phyloP scores from a whole-genome alignment of 2,329 filamentous ascomycete genomes.

The Tolypocladium cylindrosporum region DNA sequence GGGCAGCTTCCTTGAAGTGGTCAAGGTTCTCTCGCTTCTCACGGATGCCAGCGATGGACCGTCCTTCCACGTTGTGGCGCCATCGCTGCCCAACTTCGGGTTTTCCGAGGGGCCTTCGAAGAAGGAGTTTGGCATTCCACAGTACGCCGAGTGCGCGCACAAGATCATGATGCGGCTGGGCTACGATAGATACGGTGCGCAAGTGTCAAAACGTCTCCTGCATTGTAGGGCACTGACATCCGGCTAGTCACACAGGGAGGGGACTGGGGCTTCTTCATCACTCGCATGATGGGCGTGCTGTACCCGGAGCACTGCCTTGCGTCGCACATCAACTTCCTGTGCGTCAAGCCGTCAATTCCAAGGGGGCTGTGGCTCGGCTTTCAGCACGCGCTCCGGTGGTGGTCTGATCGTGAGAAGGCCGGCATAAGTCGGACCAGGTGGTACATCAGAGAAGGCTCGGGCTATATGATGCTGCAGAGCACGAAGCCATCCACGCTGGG shows the following conservation, averaged over 20 bases:
- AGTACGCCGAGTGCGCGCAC: constrained; percentile 46
- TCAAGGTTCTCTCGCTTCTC: constrained; percentile 47
- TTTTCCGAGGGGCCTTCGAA: constrained; percentile 20
- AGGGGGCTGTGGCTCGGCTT: neutral
- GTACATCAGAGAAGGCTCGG: constrained; percentile 45
- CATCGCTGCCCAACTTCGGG: constrained; percentile 45
- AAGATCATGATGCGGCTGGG: constrained; percentile 60
- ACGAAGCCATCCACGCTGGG: constrained; percentile 67
- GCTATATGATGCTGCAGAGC: constrained; percentile 25
- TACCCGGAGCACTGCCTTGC: constrained; percentile 45
- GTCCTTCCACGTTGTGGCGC: constrained; percentile 47
- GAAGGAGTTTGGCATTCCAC: constrained; percentile 18
- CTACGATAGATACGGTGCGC: constrained; percentile 29
- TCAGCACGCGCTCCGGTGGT: neutral
- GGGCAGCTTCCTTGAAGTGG: constrained; percentile 57
- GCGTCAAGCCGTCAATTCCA: neutral
- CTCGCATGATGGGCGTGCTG: constrained; percentile 46
- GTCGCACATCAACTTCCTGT: constrained; percentile 37
- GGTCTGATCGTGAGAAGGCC: neutral
- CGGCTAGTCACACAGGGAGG: constrained; percentile 49
- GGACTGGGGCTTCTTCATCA: constrained; percentile 62
- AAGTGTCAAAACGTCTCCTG: neutral
- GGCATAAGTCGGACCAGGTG: constrained; percentile 38
- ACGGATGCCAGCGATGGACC: constrained; percentile 20
- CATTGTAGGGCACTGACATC: neutral